Conservation (phyloP, 148 eudicot genomes). For the Fagopyrum tataricum region DNA sequence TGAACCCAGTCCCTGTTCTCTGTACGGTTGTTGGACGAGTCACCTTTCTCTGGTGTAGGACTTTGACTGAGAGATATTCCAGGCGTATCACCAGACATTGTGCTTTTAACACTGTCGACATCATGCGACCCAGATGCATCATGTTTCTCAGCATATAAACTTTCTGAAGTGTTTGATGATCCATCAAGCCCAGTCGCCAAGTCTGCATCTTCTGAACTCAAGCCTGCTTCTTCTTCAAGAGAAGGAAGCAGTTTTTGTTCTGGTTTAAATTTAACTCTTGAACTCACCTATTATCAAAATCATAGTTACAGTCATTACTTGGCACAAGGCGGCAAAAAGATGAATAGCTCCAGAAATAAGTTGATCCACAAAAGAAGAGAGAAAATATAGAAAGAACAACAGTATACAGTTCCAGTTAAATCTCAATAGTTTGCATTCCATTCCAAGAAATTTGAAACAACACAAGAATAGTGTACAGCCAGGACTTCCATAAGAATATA, state of each 20-base stretch:
- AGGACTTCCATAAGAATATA: neutral
- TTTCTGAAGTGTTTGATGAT: constrained; percentile 73
- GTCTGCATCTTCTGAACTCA: constrained; percentile 54
- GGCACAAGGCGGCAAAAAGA: constrained; percentile 1
- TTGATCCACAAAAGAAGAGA: neutral
- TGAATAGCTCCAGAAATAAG: neutral
- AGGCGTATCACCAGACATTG: constrained; percentile 38
- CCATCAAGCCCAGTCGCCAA: constrained; percentile 60
- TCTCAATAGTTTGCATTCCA: neutral
- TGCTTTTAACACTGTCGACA: constrained; percentile 66
- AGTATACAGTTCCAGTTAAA: neutral
- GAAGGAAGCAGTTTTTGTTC: constrained; percentile 64
- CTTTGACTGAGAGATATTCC: constrained; percentile 37
- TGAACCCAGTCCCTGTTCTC: constrained; percentile 48
- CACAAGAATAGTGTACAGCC: neutral
- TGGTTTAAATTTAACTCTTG: constrained; percentile 45
- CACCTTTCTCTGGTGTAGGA: constrained; percentile 36
- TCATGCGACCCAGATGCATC: constrained; percentile 56
- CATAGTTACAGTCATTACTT: constrained; percentile 4
- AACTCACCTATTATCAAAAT: constrained; percentile 35
- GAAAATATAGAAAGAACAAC: neutral
- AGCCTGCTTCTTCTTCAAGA: constrained; percentile 57
- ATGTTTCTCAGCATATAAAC: constrained; percentile 69
- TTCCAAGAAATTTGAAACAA: neutral
- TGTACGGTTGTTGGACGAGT: constrained; percentile 33